phyloP scores from a whole-genome alignment of 805 yeast genomes.

The Debaryomyces castellii region DNA sequence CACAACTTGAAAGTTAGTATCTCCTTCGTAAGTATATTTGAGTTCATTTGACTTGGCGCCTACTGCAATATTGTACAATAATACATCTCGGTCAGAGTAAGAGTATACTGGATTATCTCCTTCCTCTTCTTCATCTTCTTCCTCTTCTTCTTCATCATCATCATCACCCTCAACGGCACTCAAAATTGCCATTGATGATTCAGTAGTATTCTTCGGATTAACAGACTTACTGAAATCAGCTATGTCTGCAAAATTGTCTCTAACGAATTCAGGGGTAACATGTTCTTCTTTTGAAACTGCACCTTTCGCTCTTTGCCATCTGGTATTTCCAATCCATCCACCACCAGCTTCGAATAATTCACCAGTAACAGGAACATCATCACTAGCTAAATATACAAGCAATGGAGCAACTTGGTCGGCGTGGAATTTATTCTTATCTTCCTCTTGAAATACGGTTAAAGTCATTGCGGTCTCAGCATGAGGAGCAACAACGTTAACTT shows the following conservation, averaged over 20 bases:
- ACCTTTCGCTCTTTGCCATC: constrained; percentile 94
- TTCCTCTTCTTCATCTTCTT: constrained; percentile 33
- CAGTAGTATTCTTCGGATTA: constrained; percentile 63
- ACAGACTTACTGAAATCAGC: constrained; percentile 62
- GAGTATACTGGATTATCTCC: constrained; percentile 47
- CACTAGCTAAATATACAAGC: constrained; percentile 75
- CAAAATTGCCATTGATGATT: constrained; percentile 78
- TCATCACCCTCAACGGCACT: constrained; percentile 55
- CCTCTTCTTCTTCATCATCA: constrained; percentile 40
- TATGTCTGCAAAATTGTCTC: constrained; percentile 64
- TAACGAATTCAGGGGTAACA: constrained; percentile 67
- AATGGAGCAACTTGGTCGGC: constrained; percentile 91
- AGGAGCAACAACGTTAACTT: constrained; percentile 86
- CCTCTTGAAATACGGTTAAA: constrained; percentile 74
- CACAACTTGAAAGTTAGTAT: constrained; percentile 73
- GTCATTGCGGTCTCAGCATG: constrained; percentile 99
- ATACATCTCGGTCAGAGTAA: constrained; percentile 68
- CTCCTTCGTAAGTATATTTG: constrained; percentile 76
- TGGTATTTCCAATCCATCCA: constrained; percentile 92
- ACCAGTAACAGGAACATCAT: constrained; percentile 70
- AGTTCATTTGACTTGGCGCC: constrained; percentile 82
- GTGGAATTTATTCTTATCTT: constrained; percentile 79
- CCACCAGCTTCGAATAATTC: constrained; percentile 91
- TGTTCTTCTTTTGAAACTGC: constrained; percentile 57
- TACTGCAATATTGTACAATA: constrained; percentile 83